Percentiles rank a stretch among this genome's conserved stretches.
Evolutionary conservation across 2,329 filamentous ascomycete genomes (phyloP).

Genomic region (Diaporthe citri): DNA sequence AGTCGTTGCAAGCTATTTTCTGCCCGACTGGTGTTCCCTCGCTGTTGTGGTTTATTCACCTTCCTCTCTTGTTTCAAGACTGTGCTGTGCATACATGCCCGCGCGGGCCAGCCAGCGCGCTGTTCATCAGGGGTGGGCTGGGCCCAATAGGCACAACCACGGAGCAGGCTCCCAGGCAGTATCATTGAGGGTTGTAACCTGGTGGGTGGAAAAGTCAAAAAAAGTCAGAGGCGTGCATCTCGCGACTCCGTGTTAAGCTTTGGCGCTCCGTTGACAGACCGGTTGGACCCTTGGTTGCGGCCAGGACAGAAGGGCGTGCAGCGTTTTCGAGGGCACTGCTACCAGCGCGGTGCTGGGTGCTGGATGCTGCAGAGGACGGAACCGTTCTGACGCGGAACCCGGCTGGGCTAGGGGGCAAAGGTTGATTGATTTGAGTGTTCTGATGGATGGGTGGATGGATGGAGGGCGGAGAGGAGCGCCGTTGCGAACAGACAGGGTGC

Average conservation of each 20-base stretch:
- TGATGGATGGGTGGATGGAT: neutral
- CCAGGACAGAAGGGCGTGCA: neutral
- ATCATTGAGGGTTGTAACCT: conserved; percentile 3
- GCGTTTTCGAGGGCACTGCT: neutral
- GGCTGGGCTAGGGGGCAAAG: conserved; percentile 13
- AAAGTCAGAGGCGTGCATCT: conserved; percentile 7
- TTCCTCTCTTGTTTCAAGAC: conserved; percentile 23
- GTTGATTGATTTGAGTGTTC: conserved; percentile 6
- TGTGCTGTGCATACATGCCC: conserved; percentile 6
- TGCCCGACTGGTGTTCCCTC: neutral
- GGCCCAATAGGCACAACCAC: neutral
- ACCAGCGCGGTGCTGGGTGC: neutral
- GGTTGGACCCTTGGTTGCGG: conserved; percentile 1
- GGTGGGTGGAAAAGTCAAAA: conserved; percentile 21
- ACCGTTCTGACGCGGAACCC: neutral
- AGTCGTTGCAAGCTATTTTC: neutral
- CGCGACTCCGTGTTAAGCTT: conserved; percentile 8
- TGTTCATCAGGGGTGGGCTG: conserved; percentile 7
- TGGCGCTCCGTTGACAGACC: conserved; percentile 21
- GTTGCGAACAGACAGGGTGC: conserved; percentile 30
- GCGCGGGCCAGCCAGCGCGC: conserved; percentile 28
- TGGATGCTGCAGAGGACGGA: neutral
- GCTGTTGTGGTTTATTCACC: neutral
- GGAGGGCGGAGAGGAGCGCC: conserved; percentile 25
- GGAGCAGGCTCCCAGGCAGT: conserved; percentile 1